These are phyloP conservation scores for Calonectria ilicicola DNA, from an alignment of 2,329 filamentous ascomycete species.

Conservation along the genomic window DNA sequence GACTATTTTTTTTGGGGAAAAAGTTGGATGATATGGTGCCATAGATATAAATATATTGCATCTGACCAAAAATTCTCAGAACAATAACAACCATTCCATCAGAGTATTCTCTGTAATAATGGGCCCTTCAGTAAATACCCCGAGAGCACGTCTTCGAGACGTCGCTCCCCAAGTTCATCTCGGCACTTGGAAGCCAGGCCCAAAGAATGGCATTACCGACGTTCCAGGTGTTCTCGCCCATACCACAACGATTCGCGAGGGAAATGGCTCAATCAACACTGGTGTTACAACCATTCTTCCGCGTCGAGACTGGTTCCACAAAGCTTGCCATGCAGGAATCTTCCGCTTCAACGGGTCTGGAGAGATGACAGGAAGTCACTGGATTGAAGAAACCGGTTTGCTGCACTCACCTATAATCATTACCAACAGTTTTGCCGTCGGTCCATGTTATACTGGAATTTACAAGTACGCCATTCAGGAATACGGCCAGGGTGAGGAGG, in stretches of 20 bases:
- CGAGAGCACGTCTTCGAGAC: slow-evolving; percentile 46
- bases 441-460: slow-evolving; percentile 61
- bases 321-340: slow-evolving; percentile 60
- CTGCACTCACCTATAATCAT: slow-evolving; percentile 17
- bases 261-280: slow-evolving; percentile 52
- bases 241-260: slow-evolving; percentile 52
- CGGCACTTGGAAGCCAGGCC: slow-evolving; percentile 54
- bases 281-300: slow-evolving; percentile 60
- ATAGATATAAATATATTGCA: background rate
- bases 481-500: slow-evolving; percentile 51
- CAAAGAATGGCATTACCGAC: slow-evolving; percentile 60
- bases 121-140: background rate
- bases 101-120: no score
- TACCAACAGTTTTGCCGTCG: slow-evolving; percentile 31
- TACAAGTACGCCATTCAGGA: slow-evolving; percentile 65
- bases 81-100: no score
- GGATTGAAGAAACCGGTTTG: slow-evolving; percentile 70
- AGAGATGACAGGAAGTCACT: slow-evolving; percentile 71
- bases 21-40: background rate
- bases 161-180: slow-evolving; percentile 55
- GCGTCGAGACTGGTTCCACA: slow-evolving; percentile 46
- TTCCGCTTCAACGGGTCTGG: slow-evolving; percentile 74
- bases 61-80: no score
- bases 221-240: slow-evolving; percentile 57
- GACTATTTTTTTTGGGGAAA: background rate